phyloP scores from a whole-genome alignment of 106 monocot species.

The Phalaenopsis equestris region DNA sequence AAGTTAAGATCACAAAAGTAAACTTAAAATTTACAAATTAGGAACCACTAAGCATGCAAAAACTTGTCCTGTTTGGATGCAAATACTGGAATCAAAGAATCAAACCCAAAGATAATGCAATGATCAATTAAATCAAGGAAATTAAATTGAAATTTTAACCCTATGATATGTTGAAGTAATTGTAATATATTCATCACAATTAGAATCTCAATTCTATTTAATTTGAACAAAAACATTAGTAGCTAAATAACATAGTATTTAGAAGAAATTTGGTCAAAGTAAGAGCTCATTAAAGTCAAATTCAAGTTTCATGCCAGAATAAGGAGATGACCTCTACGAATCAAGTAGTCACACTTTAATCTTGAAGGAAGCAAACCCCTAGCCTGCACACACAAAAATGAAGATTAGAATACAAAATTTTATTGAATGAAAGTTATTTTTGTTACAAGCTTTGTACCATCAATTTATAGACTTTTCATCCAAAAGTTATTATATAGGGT shows the following conservation, averaged over 20 bases:
- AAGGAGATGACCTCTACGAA: too few species aligned
- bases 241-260: neutral
- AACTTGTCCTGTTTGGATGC: neutral
- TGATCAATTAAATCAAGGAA: neutral
- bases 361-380: neutral
- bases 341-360: too few species aligned
- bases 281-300: neutral
- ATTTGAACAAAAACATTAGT: neutral
- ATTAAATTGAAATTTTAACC: neutral
- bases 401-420: neutral
- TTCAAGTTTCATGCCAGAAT: neutral
- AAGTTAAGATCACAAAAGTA: neutral
- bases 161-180: neutral
- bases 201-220: neutral
- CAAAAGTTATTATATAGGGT: neutral
- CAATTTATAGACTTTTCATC: neutral
- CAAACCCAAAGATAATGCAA: neutral
- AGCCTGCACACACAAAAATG: neutral
- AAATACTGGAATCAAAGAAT: neutral
- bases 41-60: neutral
- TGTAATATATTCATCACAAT: neutral
- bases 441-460: neutral
- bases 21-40: neutral
- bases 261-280: neutral
- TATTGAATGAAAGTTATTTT: neutral